These are phyloP conservation scores for Claviceps sp. DNA, from an alignment of 2,329 filamentous ascomycete genomes.

Conservation along the genomic window DNA sequence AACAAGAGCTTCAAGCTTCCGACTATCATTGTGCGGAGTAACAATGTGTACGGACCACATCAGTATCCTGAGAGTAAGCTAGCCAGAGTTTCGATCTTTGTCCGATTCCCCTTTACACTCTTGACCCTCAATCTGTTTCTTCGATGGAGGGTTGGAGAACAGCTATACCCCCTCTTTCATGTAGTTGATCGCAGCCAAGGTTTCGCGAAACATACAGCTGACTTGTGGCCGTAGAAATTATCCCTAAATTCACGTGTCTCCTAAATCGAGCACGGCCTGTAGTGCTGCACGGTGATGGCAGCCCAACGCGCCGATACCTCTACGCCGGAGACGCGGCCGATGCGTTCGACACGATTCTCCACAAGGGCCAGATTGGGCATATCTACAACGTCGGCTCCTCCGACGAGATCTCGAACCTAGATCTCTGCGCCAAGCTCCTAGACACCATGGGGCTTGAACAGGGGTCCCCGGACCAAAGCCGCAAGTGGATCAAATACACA, in stretches of 20 bases:
- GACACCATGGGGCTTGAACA: constrained; percentile 44
- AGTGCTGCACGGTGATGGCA: constrained; percentile 64
- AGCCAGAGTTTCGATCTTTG: background rate
- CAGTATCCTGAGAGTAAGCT: constrained; percentile 69
- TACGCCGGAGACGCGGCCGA: constrained; percentile 70
- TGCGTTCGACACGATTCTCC: constrained; percentile 72
- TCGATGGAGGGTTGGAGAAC: too few species aligned
- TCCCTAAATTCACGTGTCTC: constrained; percentile 67
- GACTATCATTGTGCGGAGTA: constrained; percentile 65
- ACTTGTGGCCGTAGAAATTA: constrained; percentile 48
- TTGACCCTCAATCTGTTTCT: too few species aligned
- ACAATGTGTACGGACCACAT: constrained; percentile 77
- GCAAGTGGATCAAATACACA: constrained; percentile 59
- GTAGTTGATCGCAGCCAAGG: too few species aligned
- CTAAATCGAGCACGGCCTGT: constrained; percentile 53
- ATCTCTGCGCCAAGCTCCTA: constrained; percentile 53
- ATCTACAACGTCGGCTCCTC: constrained; percentile 73
- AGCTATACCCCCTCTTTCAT: too few species aligned
- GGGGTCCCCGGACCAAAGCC: constrained; percentile 36
- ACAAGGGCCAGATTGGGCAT: constrained; percentile 60
- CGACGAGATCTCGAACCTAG: constrained; percentile 64
- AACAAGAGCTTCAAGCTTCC: constrained; percentile 71
- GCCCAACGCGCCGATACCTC: constrained; percentile 60
- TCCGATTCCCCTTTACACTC: background rate
- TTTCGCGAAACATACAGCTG: background rate